Evolutionary conservation across 2,329 filamentous ascomycete species (phyloP).

Genomic region (Aspergillus clavatus): DNA sequence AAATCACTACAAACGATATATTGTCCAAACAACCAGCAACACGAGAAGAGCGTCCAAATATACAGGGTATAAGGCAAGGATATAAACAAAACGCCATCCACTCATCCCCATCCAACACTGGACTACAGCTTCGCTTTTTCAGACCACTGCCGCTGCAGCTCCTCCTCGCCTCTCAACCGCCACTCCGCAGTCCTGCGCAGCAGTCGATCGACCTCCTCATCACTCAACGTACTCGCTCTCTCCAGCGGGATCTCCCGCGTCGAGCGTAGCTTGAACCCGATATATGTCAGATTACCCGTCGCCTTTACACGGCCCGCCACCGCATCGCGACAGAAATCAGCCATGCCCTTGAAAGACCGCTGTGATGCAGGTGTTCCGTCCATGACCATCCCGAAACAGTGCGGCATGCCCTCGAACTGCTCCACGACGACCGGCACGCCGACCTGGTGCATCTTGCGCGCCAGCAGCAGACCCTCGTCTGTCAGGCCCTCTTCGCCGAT

Average conservation of each 20-base stretch:
- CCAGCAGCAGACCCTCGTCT: constrained; percentile 39
- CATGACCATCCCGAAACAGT: constrained; percentile 55
- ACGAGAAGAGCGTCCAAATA: too few species aligned
- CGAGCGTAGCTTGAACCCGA: constrained; percentile 26
- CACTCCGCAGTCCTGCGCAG: constrained; percentile 27
- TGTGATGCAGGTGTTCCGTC: constrained; percentile 42
- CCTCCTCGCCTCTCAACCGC: constrained; percentile 33
- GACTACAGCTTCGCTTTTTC: constrained; percentile 23
- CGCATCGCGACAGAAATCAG: constrained; percentile 47
- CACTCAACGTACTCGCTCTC: constrained; percentile 28
- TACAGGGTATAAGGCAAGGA: not conserved
- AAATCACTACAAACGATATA: too few species aligned
- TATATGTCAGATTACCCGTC: constrained; percentile 28
- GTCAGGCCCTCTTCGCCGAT: constrained; percentile 40
- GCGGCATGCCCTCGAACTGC: constrained; percentile 45
- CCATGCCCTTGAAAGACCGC: constrained; percentile 54
- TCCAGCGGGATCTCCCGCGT: constrained; percentile 31
- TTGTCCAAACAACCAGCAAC: too few species aligned
- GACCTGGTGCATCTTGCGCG: constrained; percentile 36
- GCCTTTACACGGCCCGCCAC: constrained; percentile 23
- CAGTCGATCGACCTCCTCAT: constrained; percentile 32
- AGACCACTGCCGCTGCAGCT: constrained; percentile 28
- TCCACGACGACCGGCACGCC: constrained; percentile 37
- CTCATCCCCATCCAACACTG: not conserved
- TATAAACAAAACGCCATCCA: not conserved